A percentile compares a stretch with the other conserved stretches of the same genome.
Conservation (phyloP, 2,329 filamentous ascomycete species). For the Penicillium hesseltinei region DNA sequence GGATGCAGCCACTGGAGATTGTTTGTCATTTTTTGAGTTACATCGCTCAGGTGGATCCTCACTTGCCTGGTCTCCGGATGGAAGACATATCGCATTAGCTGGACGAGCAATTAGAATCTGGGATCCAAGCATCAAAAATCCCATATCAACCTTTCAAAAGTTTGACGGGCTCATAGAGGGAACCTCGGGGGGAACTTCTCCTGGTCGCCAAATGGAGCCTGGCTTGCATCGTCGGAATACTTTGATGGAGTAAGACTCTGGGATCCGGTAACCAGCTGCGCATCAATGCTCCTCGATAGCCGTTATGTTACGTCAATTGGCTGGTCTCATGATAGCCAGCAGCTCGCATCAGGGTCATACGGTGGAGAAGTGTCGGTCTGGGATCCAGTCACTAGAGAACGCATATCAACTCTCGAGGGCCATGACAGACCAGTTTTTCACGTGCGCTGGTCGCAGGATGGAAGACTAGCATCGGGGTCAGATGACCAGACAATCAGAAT, state of each 20-base stretch:
- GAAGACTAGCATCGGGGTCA: neutral
- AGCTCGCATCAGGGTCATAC: neutral
- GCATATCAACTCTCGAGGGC: neutral
- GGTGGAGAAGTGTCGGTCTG: neutral
- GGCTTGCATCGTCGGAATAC: neutral
- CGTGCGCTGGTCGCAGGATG: neutral
- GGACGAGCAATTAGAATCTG: neutral
- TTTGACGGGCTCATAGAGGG: too few relatives aligned
- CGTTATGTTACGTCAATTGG: neutral
- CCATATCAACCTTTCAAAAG: neutral
- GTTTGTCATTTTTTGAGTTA: neutral
- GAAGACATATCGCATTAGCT: neutral
- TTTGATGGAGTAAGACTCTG: too few relatives aligned
- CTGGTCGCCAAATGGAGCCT: neutral
- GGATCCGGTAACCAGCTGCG: too few relatives aligned
- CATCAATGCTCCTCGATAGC: neutral
- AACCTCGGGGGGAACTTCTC: neutral
- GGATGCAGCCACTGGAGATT: neutral
- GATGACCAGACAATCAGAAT: neutral
- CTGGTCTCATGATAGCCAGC: neutral
- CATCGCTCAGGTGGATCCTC: neutral
- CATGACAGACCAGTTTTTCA: neutral
- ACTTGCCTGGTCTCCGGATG: neutral
- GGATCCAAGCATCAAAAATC: neutral
- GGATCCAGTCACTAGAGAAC: neutral